phyloP scores from a whole-genome alignment of 2,329 filamentous ascomycete species.

The Arthroderma sp. region DNA sequence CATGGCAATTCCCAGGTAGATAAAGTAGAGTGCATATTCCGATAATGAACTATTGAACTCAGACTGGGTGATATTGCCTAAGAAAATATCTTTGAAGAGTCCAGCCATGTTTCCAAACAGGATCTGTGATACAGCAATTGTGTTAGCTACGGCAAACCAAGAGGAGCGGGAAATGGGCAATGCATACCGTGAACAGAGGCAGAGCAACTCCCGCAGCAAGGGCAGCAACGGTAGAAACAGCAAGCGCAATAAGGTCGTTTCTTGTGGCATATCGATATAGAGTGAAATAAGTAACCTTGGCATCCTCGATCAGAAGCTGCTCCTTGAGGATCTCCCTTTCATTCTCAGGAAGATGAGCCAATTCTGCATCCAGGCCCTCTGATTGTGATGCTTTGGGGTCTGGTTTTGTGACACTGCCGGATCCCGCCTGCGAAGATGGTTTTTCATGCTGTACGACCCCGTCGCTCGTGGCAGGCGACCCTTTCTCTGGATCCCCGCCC shows the following conservation, averaged over 20 bases:
- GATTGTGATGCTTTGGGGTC: too few relatives aligned
- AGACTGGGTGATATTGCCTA: slow-evolving; percentile 33
- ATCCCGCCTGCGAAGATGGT: too few relatives aligned
- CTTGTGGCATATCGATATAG: slow-evolving; percentile 59
- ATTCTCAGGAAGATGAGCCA: slow-evolving; percentile 48
- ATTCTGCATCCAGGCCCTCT: slow-evolving; percentile 38
- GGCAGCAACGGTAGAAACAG: slow-evolving; percentile 47
- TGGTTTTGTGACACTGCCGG: too few relatives aligned
- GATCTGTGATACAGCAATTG: slow-evolving; percentile 20
- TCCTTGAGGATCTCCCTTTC: slow-evolving; percentile 55
- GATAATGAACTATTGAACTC: slow-evolving; percentile 49
- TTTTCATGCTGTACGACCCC: too few relatives aligned
- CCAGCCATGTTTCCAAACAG: slow-evolving; percentile 66
- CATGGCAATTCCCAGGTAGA: slow-evolving; percentile 71
- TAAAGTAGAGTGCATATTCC: slow-evolving; percentile 62
- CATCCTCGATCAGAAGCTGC: slow-evolving; percentile 53
- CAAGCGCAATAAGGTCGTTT: slow-evolving; percentile 51
- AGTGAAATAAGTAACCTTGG: slow-evolving; percentile 50
- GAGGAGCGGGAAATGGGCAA: slow-evolving; percentile 5
- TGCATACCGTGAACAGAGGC: slow-evolving; percentile 59
- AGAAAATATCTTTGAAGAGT: slow-evolving; percentile 54
- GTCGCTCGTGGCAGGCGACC: too few relatives aligned
- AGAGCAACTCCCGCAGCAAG: slow-evolving; percentile 62
- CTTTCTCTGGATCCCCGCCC: too few relatives aligned
- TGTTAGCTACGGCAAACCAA: background rate